These are phyloP conservation scores for Kwoniella pini DNA, from an alignment of 768 basidiomycete genomes.

Conservation along the genomic window DNA sequence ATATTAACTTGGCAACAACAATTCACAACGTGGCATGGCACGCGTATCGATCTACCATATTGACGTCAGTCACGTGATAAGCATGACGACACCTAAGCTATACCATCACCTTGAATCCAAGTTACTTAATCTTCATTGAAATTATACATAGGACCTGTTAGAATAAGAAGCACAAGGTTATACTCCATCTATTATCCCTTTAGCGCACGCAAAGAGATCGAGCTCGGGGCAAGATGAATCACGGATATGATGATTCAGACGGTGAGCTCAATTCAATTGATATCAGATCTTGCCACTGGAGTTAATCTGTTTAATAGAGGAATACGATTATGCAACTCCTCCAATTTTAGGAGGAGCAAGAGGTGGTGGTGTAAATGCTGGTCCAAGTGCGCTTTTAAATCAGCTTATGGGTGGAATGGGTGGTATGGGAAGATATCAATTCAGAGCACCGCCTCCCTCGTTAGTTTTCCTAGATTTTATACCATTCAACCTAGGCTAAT, in stretches of 20 bases:
- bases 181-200: no score
- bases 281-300: not conserved
- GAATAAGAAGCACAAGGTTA: no score
- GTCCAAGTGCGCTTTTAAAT: slow-evolving; percentile 37
- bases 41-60: no score
- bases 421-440: slow-evolving; percentile 27
- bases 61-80: slow-evolving; percentile 17
- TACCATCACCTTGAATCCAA: not conserved
- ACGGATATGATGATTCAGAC: slow-evolving; percentile 53
- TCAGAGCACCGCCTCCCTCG: slow-evolving; percentile 24
- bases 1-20: slow-evolving; percentile 4
- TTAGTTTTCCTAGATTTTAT: slow-evolving; percentile 5
- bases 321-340: slow-evolving; percentile 28
- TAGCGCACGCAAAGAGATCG: no score
- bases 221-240: slow-evolving; percentile 48
- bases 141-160: no score
- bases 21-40: not conserved
- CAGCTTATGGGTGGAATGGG: slow-evolving; percentile 47
- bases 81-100: not conserved
- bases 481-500: no score
- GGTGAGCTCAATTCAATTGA: slow-evolving; percentile 34
- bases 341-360: slow-evolving; percentile 5
- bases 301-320: slow-evolving; percentile 10
- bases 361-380: slow-evolving; percentile 12
- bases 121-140: not conserved